Conservation (phyloP, 2,329 filamentous ascomycete species). For the Curvularia verruculosa region DNA sequence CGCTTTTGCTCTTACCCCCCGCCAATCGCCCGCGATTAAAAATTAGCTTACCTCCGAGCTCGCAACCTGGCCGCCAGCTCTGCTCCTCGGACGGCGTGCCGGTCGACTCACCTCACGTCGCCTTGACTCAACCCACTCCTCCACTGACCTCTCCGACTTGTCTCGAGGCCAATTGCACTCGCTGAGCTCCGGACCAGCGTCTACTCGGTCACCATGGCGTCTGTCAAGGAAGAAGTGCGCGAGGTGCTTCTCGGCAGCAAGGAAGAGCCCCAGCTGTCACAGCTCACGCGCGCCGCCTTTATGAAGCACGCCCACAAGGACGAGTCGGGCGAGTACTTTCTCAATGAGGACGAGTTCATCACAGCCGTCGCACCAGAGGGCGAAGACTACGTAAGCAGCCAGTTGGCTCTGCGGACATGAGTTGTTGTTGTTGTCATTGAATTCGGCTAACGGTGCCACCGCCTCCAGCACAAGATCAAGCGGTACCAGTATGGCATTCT, state of each 20-base stretch:
- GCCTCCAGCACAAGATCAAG: constrained; percentile 88
- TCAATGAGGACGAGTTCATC: constrained; percentile 87
- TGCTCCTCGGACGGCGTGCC: constrained; percentile 25
- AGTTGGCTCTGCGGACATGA: constrained; percentile 22
- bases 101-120: constrained; percentile 31
- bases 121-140: constrained; percentile 21
- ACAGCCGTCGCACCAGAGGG: constrained; percentile 83
- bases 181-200: constrained; percentile 8
- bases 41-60: constrained; percentile 38
- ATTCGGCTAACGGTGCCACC: constrained; percentile 37
- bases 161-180: constrained; percentile 38
- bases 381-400: constrained; percentile 83
- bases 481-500: constrained; percentile 94
- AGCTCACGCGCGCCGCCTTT: constrained; percentile 78
- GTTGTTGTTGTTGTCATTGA: constrained; percentile 15
- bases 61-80: constrained; percentile 29
- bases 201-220: constrained; percentile 39
- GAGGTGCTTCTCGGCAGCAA: constrained; percentile 69
- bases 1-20: constrained; percentile 33
- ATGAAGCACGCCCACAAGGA: constrained; percentile 77
- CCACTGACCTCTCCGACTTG: constrained; percentile 16
- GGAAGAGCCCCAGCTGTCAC: constrained; percentile 68
- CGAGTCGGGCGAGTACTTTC: constrained; percentile 75
- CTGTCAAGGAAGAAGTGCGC: constrained; percentile 73
- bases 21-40: constrained; percentile 31